A percentile compares a stretch with the other conserved stretches of the same genome.
Evolutionary conservation across 495 filamentous ascomycete genomes (phyloP).

Genomic region (Aspergillus cristatus): DNA sequence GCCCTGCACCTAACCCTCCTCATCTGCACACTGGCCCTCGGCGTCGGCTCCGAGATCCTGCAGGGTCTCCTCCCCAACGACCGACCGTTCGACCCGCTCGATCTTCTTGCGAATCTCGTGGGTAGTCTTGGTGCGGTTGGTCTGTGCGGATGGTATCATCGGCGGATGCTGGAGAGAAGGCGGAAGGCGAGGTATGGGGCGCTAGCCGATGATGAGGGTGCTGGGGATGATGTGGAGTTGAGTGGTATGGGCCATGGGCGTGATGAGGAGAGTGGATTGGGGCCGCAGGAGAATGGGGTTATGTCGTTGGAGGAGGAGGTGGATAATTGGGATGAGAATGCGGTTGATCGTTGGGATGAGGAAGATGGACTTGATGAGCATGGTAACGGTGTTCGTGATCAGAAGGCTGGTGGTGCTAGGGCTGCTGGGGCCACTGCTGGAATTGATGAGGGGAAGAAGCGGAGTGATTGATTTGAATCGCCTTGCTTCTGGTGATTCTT

Average conservation of each 20-base stretch:
- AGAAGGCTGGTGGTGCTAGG: neutral
- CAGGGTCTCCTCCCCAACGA: conserved; percentile 76
- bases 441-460: conserved; percentile 10
- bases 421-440: neutral
- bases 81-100: conserved; percentile 72
- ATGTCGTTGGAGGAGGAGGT: conserved; percentile 60
- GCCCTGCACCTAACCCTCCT: conserved; percentile 76
- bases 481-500: conserved; percentile 2
- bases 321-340: conserved; percentile 80
- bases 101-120: conserved; percentile 80
- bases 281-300: conserved; percentile 47
- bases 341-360: conserved; percentile 62
- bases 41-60: conserved; percentile 76
- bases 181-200: conserved; percentile 63
- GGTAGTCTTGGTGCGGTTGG: conserved; percentile 64
- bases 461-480: conserved; percentile 14
- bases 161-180: conserved; percentile 86
- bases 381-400: neutral
- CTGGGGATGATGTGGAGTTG: conserved; percentile 44
- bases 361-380: conserved; percentile 36
- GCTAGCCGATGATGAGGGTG: conserved; percentile 41
- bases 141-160: conserved; percentile 83
- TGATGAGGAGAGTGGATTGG: conserved; percentile 45
- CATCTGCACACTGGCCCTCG: conserved; percentile 62
- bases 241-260: conserved; percentile 24